Evolutionary conservation across 352 stramenopile genomes (phyloP).

Genomic region (Phytophthora tentaculata): DNA sequence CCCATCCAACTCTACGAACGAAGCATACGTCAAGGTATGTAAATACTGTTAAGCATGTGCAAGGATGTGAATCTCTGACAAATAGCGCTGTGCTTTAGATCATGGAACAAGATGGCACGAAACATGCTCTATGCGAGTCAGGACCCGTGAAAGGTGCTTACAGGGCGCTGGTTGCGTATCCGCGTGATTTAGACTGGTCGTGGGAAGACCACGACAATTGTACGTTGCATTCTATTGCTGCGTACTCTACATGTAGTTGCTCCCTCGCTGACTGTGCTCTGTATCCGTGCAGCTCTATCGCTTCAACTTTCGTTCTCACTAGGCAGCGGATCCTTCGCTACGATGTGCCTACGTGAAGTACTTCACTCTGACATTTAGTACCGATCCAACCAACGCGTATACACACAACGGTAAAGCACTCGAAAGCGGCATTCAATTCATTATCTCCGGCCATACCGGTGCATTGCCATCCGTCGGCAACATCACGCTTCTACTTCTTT

Average conservation of each 20-base stretch:
- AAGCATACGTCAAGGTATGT: conserved; percentile 51
- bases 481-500: conserved; percentile 40
- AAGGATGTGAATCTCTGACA: background rate
- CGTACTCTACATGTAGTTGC: no score
- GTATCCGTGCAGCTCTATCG: conserved; percentile 5
- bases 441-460: conserved; percentile 27
- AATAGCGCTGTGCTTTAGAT: conserved; percentile 36
- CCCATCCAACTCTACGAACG: conserved; percentile 52
- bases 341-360: conserved; percentile 80
- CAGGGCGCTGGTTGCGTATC: conserved; percentile 50
- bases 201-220: conserved; percentile 33
- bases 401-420: background rate
- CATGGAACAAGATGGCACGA: conserved; percentile 56
- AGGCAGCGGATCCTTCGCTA: conserved; percentile 73
- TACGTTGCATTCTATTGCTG: conserved; percentile 17
- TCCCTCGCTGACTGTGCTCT: no score
- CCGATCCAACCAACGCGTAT: background rate
- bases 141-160: conserved; percentile 70
- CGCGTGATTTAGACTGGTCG: conserved; percentile 52
- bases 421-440: conserved; percentile 20
- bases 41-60: conserved; percentile 3
- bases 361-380: conserved; percentile 58
- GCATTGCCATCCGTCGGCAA: conserved; percentile 6
- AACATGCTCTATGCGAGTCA: conserved; percentile 38
- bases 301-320: conserved; percentile 64